Evolutionary conservation across 2,329 filamentous ascomycete species (phyloP).

Genomic region (Aureobasidium sp.): DNA sequence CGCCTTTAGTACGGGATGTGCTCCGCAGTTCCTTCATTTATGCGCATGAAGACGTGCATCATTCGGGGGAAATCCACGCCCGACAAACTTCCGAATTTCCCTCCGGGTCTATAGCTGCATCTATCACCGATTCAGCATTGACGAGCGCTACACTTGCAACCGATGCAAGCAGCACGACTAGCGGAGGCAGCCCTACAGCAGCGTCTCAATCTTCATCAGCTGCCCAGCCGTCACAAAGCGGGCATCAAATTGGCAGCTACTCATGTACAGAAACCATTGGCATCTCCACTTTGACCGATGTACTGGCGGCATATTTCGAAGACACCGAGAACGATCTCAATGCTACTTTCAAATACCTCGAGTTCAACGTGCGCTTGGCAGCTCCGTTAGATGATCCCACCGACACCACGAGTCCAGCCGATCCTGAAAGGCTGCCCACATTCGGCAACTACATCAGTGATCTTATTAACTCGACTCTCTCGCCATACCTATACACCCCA

Average conservation of each 20-base stretch:
- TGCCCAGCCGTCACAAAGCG: neutral
- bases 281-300: slow-evolving; percentile 39
- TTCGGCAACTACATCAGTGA: slow-evolving; percentile 37
- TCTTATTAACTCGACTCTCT: slow-evolving; percentile 40
- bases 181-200: neutral
- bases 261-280: slow-evolving; percentile 46
- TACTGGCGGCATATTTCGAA: slow-evolving; percentile 46
- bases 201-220: neutral
- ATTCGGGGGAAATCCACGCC: neutral
- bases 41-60: neutral
- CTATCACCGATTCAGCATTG: neutral
- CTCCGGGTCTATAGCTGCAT: neutral
- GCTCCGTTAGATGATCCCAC: slow-evolving; percentile 34
- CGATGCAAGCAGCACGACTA: neutral
- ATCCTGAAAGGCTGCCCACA: slow-evolving; percentile 36
- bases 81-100: slow-evolving; percentile 7
- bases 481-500: slow-evolving; percentile 47
- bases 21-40: neutral
- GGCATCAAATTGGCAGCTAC: slow-evolving; percentile 41
- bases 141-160: neutral
- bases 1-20: neutral
- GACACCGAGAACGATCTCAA: slow-evolving; percentile 46
- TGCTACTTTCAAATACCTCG: slow-evolving; percentile 45
- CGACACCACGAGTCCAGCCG: slow-evolving; percentile 32
- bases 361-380: slow-evolving; percentile 53